Conservation (phyloP, 2,329 filamentous ascomycete genomes). For the Exophiala sp. region DNA sequence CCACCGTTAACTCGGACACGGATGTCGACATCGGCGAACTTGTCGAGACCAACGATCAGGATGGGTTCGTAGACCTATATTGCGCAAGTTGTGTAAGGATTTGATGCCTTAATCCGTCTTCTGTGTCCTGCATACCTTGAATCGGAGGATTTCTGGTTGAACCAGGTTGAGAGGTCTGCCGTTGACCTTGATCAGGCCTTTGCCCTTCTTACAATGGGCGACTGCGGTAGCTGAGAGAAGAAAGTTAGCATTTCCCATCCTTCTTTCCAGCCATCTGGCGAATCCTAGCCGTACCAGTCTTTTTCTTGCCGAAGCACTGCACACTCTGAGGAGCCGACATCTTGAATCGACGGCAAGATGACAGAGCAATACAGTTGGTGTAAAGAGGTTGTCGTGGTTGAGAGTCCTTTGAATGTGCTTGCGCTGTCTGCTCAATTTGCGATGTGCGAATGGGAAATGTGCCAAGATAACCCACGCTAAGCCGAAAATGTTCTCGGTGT, state of each 20-base stretch:
- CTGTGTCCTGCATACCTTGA: conserved; percentile 63
- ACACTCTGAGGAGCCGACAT: conserved; percentile 76
- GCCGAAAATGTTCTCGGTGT: neutral
- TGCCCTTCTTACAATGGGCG: conserved; percentile 84
- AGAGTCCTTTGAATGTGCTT: neutral
- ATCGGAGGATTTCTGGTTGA: conserved; percentile 93
- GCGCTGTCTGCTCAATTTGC: neutral
- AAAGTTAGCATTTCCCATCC: conserved; percentile 31
- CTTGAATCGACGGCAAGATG: conserved; percentile 39
- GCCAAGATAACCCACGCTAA: neutral
- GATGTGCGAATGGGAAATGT: neutral
- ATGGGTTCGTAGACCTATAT: conserved; percentile 91
- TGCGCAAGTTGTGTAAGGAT: conserved; percentile 1
- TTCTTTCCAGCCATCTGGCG: neutral
- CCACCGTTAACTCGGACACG: conserved; percentile 91
- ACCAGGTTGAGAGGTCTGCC: conserved; percentile 90
- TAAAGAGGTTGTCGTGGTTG: neutral
- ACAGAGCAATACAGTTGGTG: conserved; percentile 22
- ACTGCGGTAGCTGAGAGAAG: conserved; percentile 63
- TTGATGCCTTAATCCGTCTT: neutral
- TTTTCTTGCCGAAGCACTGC: conserved; percentile 99
- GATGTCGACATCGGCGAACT: conserved; percentile 95
- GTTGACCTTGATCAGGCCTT: conserved; percentile 97
- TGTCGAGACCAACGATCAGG: conserved; percentile 94
- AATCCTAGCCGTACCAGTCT: conserved; percentile 52